Percentiles rank a stretch among this genome's conserved stretches.
phyloP scores from a whole-genome alignment of 768 basidiomycete species.

The Phylloporus sp. region DNA sequence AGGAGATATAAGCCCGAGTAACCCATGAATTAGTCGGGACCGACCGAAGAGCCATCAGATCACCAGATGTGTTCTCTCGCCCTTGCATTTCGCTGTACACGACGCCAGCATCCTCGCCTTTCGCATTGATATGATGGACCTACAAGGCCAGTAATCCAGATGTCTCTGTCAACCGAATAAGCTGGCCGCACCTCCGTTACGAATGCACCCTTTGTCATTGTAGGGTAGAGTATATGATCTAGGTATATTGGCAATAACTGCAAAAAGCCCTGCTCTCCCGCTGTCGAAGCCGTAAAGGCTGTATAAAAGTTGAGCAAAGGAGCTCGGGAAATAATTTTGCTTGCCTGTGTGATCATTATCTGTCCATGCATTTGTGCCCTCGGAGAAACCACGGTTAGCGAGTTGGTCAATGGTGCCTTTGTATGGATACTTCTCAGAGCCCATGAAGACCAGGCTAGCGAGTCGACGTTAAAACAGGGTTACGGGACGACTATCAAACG shows the following conservation, averaged over 20 bases:
- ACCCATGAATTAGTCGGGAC: constrained; percentile 20
- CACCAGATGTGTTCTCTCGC: constrained; percentile 86
- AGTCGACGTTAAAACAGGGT: constrained; percentile 1
- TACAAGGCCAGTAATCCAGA: constrained; percentile 28
- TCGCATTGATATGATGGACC: constrained; percentile 93
- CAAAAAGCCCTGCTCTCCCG: constrained; percentile 88
- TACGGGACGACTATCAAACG: not conserved
- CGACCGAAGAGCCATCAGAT: constrained; percentile 84
- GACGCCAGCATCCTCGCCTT: constrained; percentile 91
- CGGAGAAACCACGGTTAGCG: constrained; percentile 90
- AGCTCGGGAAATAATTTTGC: not conserved
- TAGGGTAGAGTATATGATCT: constrained; percentile 96
- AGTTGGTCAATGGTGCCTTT: constrained; percentile 94
- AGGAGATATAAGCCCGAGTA: constrained; percentile 4
- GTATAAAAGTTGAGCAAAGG: not conserved
- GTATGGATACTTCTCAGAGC: constrained; percentile 92
- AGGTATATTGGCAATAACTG: constrained; percentile 86
- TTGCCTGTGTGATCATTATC: constrained; percentile 79
- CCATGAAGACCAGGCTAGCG: constrained; percentile 84
- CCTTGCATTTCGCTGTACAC: constrained; percentile 98
- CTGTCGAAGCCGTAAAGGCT: constrained; percentile 94
- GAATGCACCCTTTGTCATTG: constrained; percentile 82
- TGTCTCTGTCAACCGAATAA: not conserved
- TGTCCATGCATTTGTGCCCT: constrained; percentile 96
- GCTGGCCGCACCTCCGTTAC: constrained; percentile 51